phyloP scores from a whole-genome alignment of 352 stramenopile genomes.

The Peronosclerospora sorghi region DNA sequence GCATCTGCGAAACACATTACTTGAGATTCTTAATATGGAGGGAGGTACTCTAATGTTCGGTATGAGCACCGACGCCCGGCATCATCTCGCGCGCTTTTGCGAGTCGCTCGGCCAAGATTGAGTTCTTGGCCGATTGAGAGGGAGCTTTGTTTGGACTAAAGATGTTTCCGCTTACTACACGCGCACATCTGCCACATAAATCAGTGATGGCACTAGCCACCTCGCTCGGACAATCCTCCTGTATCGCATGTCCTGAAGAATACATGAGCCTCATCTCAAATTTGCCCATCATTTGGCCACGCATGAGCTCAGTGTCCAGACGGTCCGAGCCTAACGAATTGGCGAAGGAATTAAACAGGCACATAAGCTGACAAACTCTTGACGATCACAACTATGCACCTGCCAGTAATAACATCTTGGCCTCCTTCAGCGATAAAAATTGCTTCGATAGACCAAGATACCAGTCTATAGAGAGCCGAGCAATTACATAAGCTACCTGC shows the following conservation, averaged over 20 bases:
- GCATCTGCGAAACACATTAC: no score
- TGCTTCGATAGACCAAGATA: constrained; percentile 77
- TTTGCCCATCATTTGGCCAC: constrained; percentile 87
- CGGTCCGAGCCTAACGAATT: constrained; percentile 46
- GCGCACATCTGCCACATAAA: constrained; percentile 46
- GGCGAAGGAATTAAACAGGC: not conserved
- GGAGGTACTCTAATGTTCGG: no score
- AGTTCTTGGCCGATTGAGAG: constrained; percentile 22
- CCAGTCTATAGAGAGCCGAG: constrained; percentile 38
- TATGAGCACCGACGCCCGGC: constrained; percentile 23
- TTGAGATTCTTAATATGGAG: no score
- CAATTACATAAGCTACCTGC: not conserved
- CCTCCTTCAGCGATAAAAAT: constrained; percentile 60
- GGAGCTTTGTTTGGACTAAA: constrained; percentile 18
- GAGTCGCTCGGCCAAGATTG: constrained; percentile 36
- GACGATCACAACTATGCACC: constrained; percentile 15
- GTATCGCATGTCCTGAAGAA: constrained; percentile 80
- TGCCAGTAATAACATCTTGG: constrained; percentile 80
- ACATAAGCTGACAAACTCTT: not conserved
- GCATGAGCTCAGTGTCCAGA: constrained; percentile 79
- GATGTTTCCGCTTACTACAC: constrained; percentile 24
- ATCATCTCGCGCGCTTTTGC: constrained; percentile 52
- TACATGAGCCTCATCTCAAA: constrained; percentile 83
- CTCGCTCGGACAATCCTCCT: constrained; percentile 78
- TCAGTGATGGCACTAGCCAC: constrained; percentile 53